Evolutionary conservation across 169 alveolate genomes (phyloP).

Genomic region (Plasmodium sp.): DNA sequence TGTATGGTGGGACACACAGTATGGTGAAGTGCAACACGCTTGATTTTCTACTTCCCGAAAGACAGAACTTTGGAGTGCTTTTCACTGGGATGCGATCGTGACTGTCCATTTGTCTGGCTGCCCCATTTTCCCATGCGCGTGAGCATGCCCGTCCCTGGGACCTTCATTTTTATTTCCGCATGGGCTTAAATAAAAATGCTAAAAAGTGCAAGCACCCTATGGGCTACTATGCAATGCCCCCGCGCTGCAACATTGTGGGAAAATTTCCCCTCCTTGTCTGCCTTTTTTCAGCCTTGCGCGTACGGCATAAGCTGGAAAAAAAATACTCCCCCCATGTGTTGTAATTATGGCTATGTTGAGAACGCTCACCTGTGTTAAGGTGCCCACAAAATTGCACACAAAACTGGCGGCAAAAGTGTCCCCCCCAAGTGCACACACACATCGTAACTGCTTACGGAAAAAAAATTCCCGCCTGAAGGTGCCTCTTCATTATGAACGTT

Average conservation of each 20-base stretch:
- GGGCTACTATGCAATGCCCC: background rate
- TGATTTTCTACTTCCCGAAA: background rate
- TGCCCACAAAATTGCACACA: background rate
- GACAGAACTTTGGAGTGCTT: constrained; percentile 8
- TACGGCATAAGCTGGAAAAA: background rate
- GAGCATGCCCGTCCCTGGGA: background rate
- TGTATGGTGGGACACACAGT: background rate
- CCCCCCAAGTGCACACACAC: background rate
- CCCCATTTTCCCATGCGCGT: background rate
- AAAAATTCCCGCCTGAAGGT: background rate
- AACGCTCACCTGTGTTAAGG: background rate
- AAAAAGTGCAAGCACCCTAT: constrained; percentile 16
- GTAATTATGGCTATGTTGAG: background rate
- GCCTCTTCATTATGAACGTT: background rate
- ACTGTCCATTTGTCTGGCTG: background rate
- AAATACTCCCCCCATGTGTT: background rate
- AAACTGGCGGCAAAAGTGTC: background rate
- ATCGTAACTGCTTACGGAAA: background rate
- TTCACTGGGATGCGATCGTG: background rate
- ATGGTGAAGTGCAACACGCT: background rate
- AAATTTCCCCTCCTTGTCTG: background rate
- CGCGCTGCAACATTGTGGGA: background rate
- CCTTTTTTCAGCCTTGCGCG: background rate
- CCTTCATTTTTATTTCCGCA: background rate
- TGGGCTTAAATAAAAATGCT: constrained; percentile 17